Conservation (phyloP, 257 asterid species). For the Solanum microdontum region DNA sequence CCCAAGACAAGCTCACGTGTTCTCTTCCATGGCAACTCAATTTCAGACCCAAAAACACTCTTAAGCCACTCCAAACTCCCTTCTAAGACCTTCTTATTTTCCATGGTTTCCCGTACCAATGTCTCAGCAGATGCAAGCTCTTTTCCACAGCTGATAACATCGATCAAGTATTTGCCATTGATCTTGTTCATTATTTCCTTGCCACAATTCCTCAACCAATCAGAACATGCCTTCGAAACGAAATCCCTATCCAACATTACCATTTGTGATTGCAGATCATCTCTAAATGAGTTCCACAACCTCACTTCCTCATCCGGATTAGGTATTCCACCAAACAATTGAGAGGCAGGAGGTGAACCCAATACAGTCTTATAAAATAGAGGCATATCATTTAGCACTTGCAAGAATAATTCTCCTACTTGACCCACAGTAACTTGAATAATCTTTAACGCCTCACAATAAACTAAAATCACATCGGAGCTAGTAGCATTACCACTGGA, state of each 20-base stretch:
- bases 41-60: constrained; percentile 95
- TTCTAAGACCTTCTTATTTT: constrained; percentile 76
- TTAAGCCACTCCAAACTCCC: constrained; percentile 98
- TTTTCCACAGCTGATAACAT: constrained; percentile 68
- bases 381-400: constrained; percentile 85
- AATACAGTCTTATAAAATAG: constrained; percentile 73
- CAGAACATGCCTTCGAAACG: constrained; percentile 75
- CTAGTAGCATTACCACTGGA: constrained; percentile 47
- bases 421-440: constrained; percentile 87
- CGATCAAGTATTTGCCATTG: constrained; percentile 69
- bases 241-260: constrained; percentile 54
- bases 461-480: constrained; percentile 68
- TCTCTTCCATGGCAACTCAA: constrained; percentile 96
- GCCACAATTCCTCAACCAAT: constrained; percentile 90
- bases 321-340: constrained; percentile 95
- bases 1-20: constrained; percentile 92
- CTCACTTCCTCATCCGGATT: constrained; percentile 89
- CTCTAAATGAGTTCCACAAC: constrained; percentile 82
- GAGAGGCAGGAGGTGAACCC: constrained; percentile 95
- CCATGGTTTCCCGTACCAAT: constrained; percentile 87
- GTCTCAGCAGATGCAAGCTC: constrained; percentile 91
- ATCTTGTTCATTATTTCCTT: constrained; percentile 71
- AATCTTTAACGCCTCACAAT: constrained; percentile 74
- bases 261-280: constrained; percentile 69
- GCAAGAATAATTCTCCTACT: constrained; percentile 93